phyloP scores from a whole-genome alignment of 1,284 basidiomycete genomes.

The Flammula alnicola region DNA sequence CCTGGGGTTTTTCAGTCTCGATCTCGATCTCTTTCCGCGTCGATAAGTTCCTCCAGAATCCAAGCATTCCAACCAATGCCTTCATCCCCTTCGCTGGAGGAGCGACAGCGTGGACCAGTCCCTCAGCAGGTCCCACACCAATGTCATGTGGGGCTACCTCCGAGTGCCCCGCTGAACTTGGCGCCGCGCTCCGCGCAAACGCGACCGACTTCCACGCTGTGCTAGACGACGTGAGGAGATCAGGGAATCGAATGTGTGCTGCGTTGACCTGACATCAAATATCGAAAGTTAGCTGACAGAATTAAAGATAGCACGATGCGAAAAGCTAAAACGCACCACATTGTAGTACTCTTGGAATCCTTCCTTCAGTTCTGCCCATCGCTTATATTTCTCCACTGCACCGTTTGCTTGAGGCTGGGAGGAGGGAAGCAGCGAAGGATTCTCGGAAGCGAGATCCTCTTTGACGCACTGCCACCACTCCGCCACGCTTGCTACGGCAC shows the following conservation, averaged over 20 bases:
- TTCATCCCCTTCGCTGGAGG: neutral
- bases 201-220: slow-evolving; percentile 27
- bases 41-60: neutral
- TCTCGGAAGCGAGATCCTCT: slow-evolving; percentile 28
- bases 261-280: slow-evolving; percentile 20
- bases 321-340: slow-evolving; percentile 23
- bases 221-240: slow-evolving; percentile 24
- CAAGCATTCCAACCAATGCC: neutral
- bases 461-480: slow-evolving; percentile 38
- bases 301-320: neutral
- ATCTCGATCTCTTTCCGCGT: no score
- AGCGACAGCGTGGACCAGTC: neutral
- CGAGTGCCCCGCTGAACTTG: slow-evolving; percentile 16
- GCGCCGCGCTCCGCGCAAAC: slow-evolving; percentile 10
- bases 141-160: no score
- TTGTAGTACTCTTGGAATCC: slow-evolving; percentile 32
- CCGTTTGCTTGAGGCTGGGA: slow-evolving; percentile 1
- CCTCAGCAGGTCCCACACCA: no score
- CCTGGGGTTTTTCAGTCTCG: no score
- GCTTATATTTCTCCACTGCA: slow-evolving; percentile 11
- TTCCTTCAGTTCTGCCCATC: slow-evolving; percentile 26
- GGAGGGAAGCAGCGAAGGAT: slow-evolving; percentile 14
- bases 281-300: neutral
- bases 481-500: slow-evolving; percentile 29
- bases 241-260: slow-evolving; percentile 26